phyloP scores from a whole-genome alignment of 2,329 filamentous ascomycete genomes.

The Westerdykella aurantiaca region DNA sequence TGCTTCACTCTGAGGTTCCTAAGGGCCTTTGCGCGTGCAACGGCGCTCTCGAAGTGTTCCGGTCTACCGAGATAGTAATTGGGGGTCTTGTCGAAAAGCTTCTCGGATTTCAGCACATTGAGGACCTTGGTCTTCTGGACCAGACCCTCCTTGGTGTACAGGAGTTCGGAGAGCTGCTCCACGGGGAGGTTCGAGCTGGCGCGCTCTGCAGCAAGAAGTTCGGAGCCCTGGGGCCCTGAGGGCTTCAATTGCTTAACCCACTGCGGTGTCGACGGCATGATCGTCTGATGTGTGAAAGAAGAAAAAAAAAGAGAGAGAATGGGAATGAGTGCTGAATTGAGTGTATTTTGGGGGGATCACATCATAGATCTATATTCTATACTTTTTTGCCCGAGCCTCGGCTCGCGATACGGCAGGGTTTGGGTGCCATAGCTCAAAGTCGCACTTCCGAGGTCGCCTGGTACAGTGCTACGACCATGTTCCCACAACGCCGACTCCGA shows the following conservation, averaged over 20 bases:
- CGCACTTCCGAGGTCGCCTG: slow-evolving; percentile 18
- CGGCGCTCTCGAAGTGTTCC: slow-evolving; percentile 62
- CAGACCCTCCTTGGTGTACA: slow-evolving; percentile 62
- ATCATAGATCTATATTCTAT: background rate
- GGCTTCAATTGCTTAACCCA: slow-evolving; percentile 65
- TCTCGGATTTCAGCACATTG: slow-evolving; percentile 59
- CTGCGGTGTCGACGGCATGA: slow-evolving; percentile 45
- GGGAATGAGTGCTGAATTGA: slow-evolving; percentile 1
- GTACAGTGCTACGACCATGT: background rate
- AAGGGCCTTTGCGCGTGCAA: slow-evolving; percentile 65
- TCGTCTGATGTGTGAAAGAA: slow-evolving; percentile 1
- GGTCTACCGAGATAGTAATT: slow-evolving; percentile 69
- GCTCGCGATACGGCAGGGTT: slow-evolving; percentile 13
- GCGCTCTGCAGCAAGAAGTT: slow-evolving; percentile 64
- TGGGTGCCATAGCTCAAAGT: slow-evolving; percentile 11
- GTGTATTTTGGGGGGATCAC: background rate
- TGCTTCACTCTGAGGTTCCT: slow-evolving; percentile 61
- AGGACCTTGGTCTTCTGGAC: slow-evolving; percentile 57
- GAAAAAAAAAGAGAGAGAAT: slow-evolving; percentile 6
- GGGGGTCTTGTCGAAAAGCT: slow-evolving; percentile 70
- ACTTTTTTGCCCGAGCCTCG: slow-evolving; percentile 14
- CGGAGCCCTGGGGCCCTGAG: slow-evolving; percentile 60
- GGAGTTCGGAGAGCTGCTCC: slow-evolving; percentile 60
- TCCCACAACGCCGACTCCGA: background rate
- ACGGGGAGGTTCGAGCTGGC: slow-evolving; percentile 61